Percentiles rank a stretch among this genome's conserved stretches.
phyloP scores from a whole-genome alignment of 495 filamentous ascomycete species.

The Astrothelium subdiscretum region DNA sequence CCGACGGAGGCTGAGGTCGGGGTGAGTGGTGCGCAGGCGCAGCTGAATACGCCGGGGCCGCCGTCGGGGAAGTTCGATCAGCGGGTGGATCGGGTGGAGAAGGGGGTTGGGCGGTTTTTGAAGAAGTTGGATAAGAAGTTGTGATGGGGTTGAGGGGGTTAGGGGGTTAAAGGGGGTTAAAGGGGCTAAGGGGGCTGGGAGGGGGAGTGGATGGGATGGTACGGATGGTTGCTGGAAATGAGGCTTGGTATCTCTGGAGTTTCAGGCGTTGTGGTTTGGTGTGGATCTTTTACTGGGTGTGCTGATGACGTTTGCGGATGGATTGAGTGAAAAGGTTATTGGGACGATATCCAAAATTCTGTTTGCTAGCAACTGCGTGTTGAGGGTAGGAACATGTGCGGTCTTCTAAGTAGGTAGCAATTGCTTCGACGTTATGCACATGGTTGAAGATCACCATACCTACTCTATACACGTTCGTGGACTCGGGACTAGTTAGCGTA shows the following conservation, averaged over 20 bases:
- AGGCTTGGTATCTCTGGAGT: no score
- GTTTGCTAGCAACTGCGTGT: neutral
- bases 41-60: conserved; percentile 29
- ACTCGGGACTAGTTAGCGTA: no score
- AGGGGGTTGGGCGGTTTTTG: conserved; percentile 65
- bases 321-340: no score
- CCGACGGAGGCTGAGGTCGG: conserved; percentile 55
- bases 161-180: neutral
- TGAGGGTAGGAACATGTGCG: neutral
- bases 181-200: neutral
- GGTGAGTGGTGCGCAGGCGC: conserved; percentile 32
- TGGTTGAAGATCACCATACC: no score
- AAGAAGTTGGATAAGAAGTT: conserved; percentile 87
- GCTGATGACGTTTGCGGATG: no score
- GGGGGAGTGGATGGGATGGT: neutral
- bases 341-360: neutral
- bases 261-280: no score
- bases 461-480: no score
- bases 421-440: no score
- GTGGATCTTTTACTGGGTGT: no score
- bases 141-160: conserved; percentile 23
- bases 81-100: conserved; percentile 57
- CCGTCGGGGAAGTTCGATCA: conserved; percentile 52
- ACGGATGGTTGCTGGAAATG: neutral
- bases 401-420: no score